These are phyloP conservation scores for Echinosophora koreensis DNA, from an alignment of 306 rosid species.

Conservation along the genomic window DNA sequence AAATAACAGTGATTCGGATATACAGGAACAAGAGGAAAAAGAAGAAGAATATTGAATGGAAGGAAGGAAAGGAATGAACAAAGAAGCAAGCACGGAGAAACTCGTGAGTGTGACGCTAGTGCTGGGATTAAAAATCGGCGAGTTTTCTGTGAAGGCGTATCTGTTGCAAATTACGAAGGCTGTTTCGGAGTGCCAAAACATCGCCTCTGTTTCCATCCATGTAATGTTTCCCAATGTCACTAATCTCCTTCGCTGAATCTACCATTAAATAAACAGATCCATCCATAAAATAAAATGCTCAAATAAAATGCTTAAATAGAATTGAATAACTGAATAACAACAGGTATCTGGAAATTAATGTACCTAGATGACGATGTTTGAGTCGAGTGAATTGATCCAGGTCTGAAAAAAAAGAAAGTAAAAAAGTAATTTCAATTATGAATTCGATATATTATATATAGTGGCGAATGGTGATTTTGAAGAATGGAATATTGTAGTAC, in stretches of 20 bases:
- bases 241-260: slow-evolving; percentile 53
- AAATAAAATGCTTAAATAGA: not conserved
- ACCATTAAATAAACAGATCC: not conserved
- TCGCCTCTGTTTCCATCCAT: slow-evolving; percentile 56
- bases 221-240: slow-evolving; percentile 47
- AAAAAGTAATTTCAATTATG: not conserved
- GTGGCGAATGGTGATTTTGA: not conserved
- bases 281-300: not conserved
- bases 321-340: not conserved
- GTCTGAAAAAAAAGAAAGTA: slow-evolving; percentile 49
- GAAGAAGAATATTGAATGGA: slow-evolving; percentile 49
- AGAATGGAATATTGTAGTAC: slow-evolving; percentile 34
- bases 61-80: not conserved
- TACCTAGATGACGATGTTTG: slow-evolving; percentile 50
- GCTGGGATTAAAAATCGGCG: slow-evolving; percentile 70
- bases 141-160: slow-evolving; percentile 68
- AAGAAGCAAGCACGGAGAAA: not conserved
- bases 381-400: slow-evolving; percentile 73
- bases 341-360: not conserved
- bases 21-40: slow-evolving; percentile 52
- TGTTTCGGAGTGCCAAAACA: slow-evolving; percentile 62
- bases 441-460: no score
- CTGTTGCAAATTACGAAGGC: slow-evolving; percentile 68
- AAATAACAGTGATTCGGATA: slow-evolving; percentile 27
- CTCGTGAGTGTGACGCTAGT: not conserved